phyloP scores from a whole-genome alignment of 2,329 filamentous ascomycete species.

The Verticillium tricorpus region DNA sequence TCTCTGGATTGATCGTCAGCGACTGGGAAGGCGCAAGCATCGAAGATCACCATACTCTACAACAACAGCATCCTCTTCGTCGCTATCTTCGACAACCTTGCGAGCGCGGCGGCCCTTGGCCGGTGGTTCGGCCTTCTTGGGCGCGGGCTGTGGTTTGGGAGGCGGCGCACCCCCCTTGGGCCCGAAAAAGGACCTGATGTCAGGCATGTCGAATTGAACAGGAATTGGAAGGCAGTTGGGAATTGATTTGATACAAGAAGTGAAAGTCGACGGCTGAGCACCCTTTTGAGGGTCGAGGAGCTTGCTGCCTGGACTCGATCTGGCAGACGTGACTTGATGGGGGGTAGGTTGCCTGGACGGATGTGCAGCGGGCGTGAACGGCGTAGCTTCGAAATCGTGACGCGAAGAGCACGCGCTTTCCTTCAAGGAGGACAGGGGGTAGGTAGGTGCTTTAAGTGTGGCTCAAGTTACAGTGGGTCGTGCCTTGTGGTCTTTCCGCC shows the following conservation, averaged over 20 bases:
- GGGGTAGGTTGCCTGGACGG: constrained; percentile 1
- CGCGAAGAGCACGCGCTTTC: constrained; percentile 41
- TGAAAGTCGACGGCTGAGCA: background rate
- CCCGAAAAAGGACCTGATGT: constrained; percentile 89
- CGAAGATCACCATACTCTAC: constrained; percentile 38
- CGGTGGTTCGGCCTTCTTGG: constrained; percentile 40
- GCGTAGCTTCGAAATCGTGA: constrained; percentile 13
- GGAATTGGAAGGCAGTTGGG: background rate
- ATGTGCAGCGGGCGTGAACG: constrained; percentile 2
- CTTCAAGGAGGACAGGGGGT: constrained; percentile 11
- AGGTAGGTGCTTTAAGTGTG: constrained; percentile 5
- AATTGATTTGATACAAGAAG: background rate
- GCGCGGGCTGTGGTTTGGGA: constrained; percentile 35
- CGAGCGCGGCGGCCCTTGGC: constrained; percentile 44
- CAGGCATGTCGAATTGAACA: constrained; percentile 57
- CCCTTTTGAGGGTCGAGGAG: background rate
- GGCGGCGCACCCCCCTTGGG: constrained; percentile 61
- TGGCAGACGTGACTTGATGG: background rate
- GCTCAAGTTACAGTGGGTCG: constrained; percentile 22
- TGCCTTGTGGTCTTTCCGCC: constrained; percentile 10
- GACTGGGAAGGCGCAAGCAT: no score
- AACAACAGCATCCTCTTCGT: constrained; percentile 61
- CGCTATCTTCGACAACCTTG: constrained; percentile 76
- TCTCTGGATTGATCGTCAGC: constrained; percentile 3
- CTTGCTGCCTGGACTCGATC: background rate